Evolutionary conservation across 495 filamentous ascomycete genomes (phyloP).

Genomic region (Aspergillus homomorphus): DNA sequence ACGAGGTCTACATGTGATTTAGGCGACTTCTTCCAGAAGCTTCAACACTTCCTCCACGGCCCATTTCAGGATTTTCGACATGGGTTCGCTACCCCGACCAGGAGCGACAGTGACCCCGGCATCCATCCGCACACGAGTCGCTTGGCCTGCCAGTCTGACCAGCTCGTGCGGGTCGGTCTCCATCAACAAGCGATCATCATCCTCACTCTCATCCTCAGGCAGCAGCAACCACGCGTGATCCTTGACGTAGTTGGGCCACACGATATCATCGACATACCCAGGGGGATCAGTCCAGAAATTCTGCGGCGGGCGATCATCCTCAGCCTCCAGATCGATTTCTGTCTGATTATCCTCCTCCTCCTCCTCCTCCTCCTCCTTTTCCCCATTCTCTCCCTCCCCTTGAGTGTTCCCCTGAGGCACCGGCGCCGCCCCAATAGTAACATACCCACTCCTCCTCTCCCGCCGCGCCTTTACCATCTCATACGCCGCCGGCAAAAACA

Average conservation of each 20-base stretch:
- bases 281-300: conserved; percentile 95
- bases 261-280: conserved; percentile 89
- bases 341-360: background rate
- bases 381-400: conserved; percentile 13
- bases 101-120: conserved; percentile 41
- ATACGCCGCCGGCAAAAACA: conserved; percentile 69
- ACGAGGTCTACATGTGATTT: background rate
- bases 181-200: conserved; percentile 20
- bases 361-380: background rate
- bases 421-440: conserved; percentile 61
- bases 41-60: conserved; percentile 42
- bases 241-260: conserved; percentile 89
- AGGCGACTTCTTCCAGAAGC: conserved; percentile 13
- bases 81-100: conserved; percentile 29
- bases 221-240: conserved; percentile 75
- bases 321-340: conserved; percentile 35
- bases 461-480: conserved; percentile 60
- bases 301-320: conserved; percentile 48
- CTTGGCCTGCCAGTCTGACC: conserved; percentile 33
- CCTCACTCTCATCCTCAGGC: conserved; percentile 49
- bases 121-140: conserved; percentile 32
- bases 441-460: conserved; percentile 76
- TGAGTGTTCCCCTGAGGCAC: conserved; percentile 32
- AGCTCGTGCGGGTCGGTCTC: conserved; percentile 23
- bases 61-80: conserved; percentile 42